A percentile compares a stretch with the other conserved stretches of the same genome.
Conservation (phyloP, 495 filamentous ascomycete genomes). For the Staphylotrichum tortipilum region DNA sequence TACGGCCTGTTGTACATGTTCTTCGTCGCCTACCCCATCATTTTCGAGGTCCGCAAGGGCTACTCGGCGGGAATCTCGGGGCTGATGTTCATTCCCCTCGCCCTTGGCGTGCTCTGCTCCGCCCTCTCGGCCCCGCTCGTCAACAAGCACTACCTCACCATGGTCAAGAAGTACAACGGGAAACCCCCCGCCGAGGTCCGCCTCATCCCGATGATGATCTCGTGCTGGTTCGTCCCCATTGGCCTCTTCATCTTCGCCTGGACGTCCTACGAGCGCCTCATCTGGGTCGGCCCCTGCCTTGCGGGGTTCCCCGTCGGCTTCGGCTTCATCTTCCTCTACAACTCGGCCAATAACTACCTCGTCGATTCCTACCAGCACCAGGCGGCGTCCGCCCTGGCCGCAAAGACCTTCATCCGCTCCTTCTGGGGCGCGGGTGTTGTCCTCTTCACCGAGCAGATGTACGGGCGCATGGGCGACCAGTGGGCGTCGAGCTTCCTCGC, state of each 20-base stretch:
- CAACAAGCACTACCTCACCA: constrained; percentile 66
- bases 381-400: constrained; percentile 77
- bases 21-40: constrained; percentile 70
- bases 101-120: constrained; percentile 54
- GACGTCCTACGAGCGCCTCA: constrained; percentile 57
- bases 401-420: constrained; percentile 69
- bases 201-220: constrained; percentile 77
- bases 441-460: constrained; percentile 78
- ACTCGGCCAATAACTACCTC: constrained; percentile 72
- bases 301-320: constrained; percentile 73
- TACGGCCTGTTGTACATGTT: constrained; percentile 80
- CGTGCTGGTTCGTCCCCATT: constrained; percentile 70
- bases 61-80: constrained; percentile 64
- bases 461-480: constrained; percentile 57
- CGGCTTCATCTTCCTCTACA: constrained; percentile 81
- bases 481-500: constrained; percentile 67
- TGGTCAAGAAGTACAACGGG: constrained; percentile 50
- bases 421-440: constrained; percentile 72
- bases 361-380: constrained; percentile 80
- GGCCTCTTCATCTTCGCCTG: constrained; percentile 81
- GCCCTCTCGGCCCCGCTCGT: constrained; percentile 60
- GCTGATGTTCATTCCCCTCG: constrained; percentile 73
- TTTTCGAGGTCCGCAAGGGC: constrained; percentile 68
- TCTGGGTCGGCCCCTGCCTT: constrained; percentile 63
- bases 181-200: constrained; percentile 67